phyloP scores from a whole-genome alignment of 129 eudicot genomes.

The Calendula officinalis region DNA sequence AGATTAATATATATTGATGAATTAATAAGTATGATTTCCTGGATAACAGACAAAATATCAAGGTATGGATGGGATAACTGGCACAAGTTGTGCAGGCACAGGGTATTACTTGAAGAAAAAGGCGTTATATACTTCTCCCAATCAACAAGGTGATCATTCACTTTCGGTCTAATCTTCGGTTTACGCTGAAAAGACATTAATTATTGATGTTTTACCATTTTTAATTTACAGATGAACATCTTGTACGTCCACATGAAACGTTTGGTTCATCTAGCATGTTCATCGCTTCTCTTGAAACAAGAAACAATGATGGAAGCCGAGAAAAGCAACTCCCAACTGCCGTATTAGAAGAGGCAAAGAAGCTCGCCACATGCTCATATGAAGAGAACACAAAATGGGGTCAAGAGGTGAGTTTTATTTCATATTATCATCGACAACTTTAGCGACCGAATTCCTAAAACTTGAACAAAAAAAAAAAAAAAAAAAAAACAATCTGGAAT shows the following conservation, averaged over 20 bases:
- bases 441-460: too few species aligned
- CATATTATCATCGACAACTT: too few species aligned
- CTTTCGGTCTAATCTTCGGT: neutral
- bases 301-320: neutral
- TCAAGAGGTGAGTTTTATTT: slow-evolving; percentile 43
- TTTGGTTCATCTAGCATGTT: slow-evolving; percentile 56
- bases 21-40: neutral
- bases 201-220: neutral
- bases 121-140: slow-evolving; percentile 37
- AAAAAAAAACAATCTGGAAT: too few species aligned
- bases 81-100: slow-evolving; percentile 59
- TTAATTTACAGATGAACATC: slow-evolving; percentile 35
- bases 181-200: too few species aligned
- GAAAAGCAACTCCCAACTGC: slow-evolving; percentile 9
- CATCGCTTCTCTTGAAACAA: slow-evolving; percentile 31
- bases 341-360: slow-evolving; percentile 42
- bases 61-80: slow-evolving; percentile 70
- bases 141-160: slow-evolving; percentile 33
- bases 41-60: slow-evolving; percentile 42
- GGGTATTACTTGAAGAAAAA: slow-evolving; percentile 64
- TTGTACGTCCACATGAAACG: slow-evolving; percentile 28
- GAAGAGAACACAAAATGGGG: slow-evolving; percentile 71
- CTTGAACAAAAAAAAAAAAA: too few species aligned
- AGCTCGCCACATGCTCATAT: slow-evolving; percentile 52
- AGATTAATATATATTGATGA: neutral